Base-by-base conservation (phyloP, 345 rosid genomes). In the Mercurialis annua region DNA sequence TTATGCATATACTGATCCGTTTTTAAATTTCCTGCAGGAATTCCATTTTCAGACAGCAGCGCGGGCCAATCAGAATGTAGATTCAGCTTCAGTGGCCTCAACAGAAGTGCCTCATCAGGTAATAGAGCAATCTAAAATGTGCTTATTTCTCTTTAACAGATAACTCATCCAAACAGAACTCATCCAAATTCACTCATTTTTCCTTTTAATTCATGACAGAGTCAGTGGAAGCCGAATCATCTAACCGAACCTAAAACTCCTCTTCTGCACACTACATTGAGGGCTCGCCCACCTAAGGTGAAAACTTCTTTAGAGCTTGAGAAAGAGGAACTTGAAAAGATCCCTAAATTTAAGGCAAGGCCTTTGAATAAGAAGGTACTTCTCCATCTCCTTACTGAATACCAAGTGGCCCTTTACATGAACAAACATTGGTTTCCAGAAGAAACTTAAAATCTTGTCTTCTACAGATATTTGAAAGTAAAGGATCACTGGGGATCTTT, bases 311-410 rank as follows among this genome's bases (percentile, higher is more conserved):
- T 77, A 6, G 99, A 95, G 74, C 84, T 90, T 60, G 96, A 89
- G 82, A 86, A 78, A 67, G 99, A 92, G 70, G 98, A 86, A 69
- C 85, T 95, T 53, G 96, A 90, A 78, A 95, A 90, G 74, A 81
- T 84, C 18, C 97, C 98, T 36, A 95, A 85, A 69, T 95, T 95
- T 73, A 95, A 88, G 84, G 99, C 99, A 36, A 91, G 85, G 81
- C 96, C 97, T 75, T 73, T 95, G 77, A 90, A 95, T 68, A 92
- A 85, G 68, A 95, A 95, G 98, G 99, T 94, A 77, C 12, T 24
- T 1, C 62, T 64, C 69, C 24, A 54, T 27, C 52, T 51, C 63
- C 69, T 62, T 31, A 29, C 40, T n/a, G 16, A 15, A 8, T 23
- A 7, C 29, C 38, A 17, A 53, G 4, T 16, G 16, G 26, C 36